Evolutionary conservation across 108 stramenopile species (phyloP), one percentile per base, ranked within the genome.

Genomic region (Chaetoceros muelleri): DNA sequence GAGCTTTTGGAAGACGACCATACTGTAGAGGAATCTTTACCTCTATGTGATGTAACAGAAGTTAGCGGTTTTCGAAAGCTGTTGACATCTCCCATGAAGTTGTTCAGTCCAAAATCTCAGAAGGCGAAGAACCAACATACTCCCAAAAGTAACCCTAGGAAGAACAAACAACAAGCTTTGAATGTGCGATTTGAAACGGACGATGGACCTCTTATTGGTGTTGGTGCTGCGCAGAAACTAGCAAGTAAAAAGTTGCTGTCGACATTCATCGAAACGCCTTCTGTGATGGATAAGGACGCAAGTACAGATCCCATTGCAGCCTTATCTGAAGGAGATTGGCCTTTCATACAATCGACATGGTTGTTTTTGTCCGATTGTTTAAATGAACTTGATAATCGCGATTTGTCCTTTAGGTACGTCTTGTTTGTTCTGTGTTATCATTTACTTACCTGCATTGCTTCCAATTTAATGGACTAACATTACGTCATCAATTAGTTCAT

Each of bases 291-390:
- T 13, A 13, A 40, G 13, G 34, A 10, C 34, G 5, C 5, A 7
- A 17, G 17, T 30, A 17, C 5, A 22, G 29, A 54, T 29, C 18
- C 80, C 1, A 47, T 82, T 2, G 84, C 90, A 20, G 71, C 75
- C 21, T 65, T 92, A 45, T 80, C 81, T 7, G 44, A 57, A 22
- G 69, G 74, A 2, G 90, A 92, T 53, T 79, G 77, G 56, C 73
- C 72, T 0, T 67, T 81, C 53, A 48, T 88, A 5, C 67, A 86
- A 56, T 64, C 82, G 1, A 81, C 86, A 0, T 88, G 84, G 86
- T 52, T 34, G n/a, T 80, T 84, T 55, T 50, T 85, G 16, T 61
- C 57, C 30, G 76, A 65, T 28, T 72, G 80, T 44, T 72, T 85
- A 65, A 56, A 74, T 21, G 86, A 84, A 45, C 57, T 92, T 40